Base-by-base conservation (phyloP, 352 stramenopile species). In the Phytophthora agathidicida region DNA sequence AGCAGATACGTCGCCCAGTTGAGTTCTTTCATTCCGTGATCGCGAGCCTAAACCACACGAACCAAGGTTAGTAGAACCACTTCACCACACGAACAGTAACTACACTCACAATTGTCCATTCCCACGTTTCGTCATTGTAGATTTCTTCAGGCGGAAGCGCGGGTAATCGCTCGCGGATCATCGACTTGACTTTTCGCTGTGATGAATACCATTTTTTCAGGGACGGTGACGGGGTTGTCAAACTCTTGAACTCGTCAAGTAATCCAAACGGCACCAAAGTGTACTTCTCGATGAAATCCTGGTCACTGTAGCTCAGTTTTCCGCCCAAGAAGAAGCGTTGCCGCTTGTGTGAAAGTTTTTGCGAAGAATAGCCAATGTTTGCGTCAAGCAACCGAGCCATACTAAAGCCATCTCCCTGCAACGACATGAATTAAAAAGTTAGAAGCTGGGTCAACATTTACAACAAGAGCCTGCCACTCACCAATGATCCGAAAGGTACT, bases 81-180 rank as follows among this genome's bases (percentile, higher is more conserved):
- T 31, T 28, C 37, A 48, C 16, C 32, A 51, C 31, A 46, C 19
- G 3, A 48, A 16, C 26, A 7, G 20, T 10, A n/a, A 3, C 16
- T 30, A 27, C 7, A 58, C 85, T 60, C 53, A 86, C 72, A 27
- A 98, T 92, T 0, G 94, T 98, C 82, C 86, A 97, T 56, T 98
- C 94, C 94, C 94, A 98, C 4, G 93, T 98, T 37, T 93, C 77
- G 53, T 89, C 68, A 23, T 83, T 73, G 73, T 97, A 98, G n/a
- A 89, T 86, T 6, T 66, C 35, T n/a, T 58, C 63, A n/a, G 77
- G 71, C 7, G 84, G 71, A 13, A 96, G 59, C 7, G 41, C 59
- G 7, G 69, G 44, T 20, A 86, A 44, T 2, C 75, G 62, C 6
- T 75, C 62, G 2, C 57, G 55, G 3, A 94, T 76, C 14, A 76